Percentiles rank a stretch among this genome's conserved stretches.
phyloP scores from a whole-genome alignment of 768 basidiomycete species.

The Crucibulum laeve region DNA sequence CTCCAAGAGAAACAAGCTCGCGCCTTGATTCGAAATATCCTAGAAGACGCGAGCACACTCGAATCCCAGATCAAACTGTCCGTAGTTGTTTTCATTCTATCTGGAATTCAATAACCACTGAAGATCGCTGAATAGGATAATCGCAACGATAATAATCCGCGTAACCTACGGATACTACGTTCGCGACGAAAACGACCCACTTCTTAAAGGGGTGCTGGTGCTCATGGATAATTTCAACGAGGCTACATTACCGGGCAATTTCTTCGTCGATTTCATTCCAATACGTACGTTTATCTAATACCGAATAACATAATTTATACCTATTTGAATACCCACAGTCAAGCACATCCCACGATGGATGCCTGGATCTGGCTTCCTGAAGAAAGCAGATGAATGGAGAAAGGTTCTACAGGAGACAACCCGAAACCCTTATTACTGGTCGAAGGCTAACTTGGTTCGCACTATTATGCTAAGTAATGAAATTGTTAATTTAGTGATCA shows the following conservation, averaged over 20 bases:
- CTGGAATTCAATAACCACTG: not conserved
- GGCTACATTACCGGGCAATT: slow-evolving; percentile 10
- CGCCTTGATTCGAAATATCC: not conserved
- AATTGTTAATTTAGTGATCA: not conserved
- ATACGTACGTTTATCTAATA: slow-evolving; percentile 2
- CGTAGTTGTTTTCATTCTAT: not conserved
- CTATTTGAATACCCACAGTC: slow-evolving; percentile 3
- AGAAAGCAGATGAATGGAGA: slow-evolving; percentile 27
- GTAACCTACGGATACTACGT: not conserved
- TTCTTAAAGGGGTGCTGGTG: not conserved
- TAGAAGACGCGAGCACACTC: not conserved
- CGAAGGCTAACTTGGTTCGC: not conserved
- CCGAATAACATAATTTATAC: not conserved
- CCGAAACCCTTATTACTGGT: not conserved
- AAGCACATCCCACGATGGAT: slow-evolving; percentile 20
- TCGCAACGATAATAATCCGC: not conserved
- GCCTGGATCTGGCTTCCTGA: slow-evolving; percentile 37
- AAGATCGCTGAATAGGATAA: not conserved
- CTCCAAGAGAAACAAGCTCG: not conserved
- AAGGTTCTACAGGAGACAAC: slow-evolving; percentile 1
- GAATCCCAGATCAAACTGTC: not conserved
- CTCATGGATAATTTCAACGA: not conserved
- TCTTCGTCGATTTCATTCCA: slow-evolving; percentile 13
- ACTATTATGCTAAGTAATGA: not conserved
- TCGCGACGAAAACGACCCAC: not conserved